Evolutionary conservation across 1,139 yeast species (phyloP), one percentile per base, ranked within the genome.

Genomic region (Suhomyces atakaporum): DNA sequence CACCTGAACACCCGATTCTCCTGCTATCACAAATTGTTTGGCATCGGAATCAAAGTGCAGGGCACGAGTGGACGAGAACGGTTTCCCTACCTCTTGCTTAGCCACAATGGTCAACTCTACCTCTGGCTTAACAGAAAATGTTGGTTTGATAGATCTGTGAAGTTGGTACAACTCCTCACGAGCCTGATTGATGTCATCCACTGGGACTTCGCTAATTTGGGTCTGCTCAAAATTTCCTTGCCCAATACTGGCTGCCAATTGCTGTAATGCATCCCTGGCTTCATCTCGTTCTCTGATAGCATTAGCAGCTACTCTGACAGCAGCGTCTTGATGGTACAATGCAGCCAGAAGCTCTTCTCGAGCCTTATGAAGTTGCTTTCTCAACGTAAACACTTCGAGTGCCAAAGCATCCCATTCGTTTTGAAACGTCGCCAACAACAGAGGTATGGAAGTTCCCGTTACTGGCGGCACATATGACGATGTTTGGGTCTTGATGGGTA

Each of bases 341-440:
- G 95, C 83, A 4, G 84, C 63, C 27, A 94, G 82, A 39, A 90
- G 62, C 51, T 88, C 94, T 50, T 84, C 79, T 43, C 84, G 73
- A 2, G 92, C 74, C 23, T 68, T 66, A 33, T 72, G 76, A 32
- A 90, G 67, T 49, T 84, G 90, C 54, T 85, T 85, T 44, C 94
- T 71, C 43, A 90, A 63, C 21, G 82, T 75, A 53, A 86, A 89
- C 29, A 84, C 72, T 54, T 92, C 97, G 38, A 90, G 64, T 24
- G 94, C 88, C 41, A 86, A 60, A 0, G 96, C 77, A 54, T 92
- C 97, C 90, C 95, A 90, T 56, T 90, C 96, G 41, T 81, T 79
- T 56, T 89, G 97, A 46, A 90, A 78, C 1, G 84, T 69, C 1
- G 87, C 68, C 33, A 90, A 66, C 46, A 90, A 60, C 7, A 85